Base-by-base conservation (phyloP, 2,329 filamentous ascomycete species). In the Ascochyta clinopodiicola region DNA sequence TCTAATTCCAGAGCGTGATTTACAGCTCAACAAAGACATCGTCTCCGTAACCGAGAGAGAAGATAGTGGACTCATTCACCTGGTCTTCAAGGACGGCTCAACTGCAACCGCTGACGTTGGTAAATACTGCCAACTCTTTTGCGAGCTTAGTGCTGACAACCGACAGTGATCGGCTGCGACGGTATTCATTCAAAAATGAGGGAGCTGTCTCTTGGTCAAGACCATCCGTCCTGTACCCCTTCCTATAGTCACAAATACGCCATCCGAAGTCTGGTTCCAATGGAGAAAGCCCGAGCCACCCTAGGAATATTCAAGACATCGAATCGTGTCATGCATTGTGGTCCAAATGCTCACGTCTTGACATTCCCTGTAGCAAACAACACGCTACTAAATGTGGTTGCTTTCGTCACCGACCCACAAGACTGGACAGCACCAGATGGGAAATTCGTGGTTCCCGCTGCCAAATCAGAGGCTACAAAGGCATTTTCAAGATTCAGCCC, bases 131-230 rank as follows among this genome's bases (percentile, higher is more conserved):
- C 19, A 2, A 17, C 1, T 5, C 10, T 1, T 40, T 6, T 7
- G 15, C 22, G 29, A 17, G 15, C 2, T 12, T 2, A 34, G 21
- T 17, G 19, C 43, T 51, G 32, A 51, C 47, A 17, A 21, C 17
- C 13, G 10, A 29, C 64, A 55, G 72, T 81, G 0, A 74, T 82
- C 49, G 79, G 79, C 5, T 79, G 77, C 50, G 80, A 82, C 56
- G 80, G 80, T 0, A 79, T 81, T 61, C 79, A 78, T n/a, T 57
- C 60, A 9, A 46, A 29, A 6, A 38, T 55, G 22, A 45, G 57
- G n/a, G 29, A 47, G 22, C 4, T 57, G 15, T 43, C 59, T 6
- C 32, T 61, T 32, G 54, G 60, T 22, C 36, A 44, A 6, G 40
- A 42, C 22, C 22, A 57, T 29, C 52, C 52, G 1, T 39, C 60